Conservation (phyloP, 73 alveolate genomes). For the Paramecium pentaurelia region DNA sequence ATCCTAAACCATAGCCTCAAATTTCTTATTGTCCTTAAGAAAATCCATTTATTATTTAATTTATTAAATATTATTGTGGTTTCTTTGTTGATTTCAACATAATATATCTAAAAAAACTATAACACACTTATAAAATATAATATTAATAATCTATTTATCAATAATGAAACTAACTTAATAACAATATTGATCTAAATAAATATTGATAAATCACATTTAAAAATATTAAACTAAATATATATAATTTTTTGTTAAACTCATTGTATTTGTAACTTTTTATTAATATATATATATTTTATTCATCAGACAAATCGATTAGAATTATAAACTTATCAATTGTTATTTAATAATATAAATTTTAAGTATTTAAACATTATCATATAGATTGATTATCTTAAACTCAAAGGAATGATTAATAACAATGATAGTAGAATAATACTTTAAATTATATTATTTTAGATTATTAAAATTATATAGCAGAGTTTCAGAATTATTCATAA, state of each 20-base stretch:
- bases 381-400: neutral
- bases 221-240: no score
- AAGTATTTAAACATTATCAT: neutral
- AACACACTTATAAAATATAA: neutral
- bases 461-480: neutral
- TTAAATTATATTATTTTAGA: neutral
- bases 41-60: neutral
- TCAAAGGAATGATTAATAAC: neutral
- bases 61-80: neutral
- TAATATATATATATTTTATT: no score
- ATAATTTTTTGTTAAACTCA: no score
- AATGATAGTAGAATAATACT: neutral
- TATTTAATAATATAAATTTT: neutral
- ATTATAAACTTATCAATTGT: neutral
- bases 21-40: neutral
- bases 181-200: neutral
- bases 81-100: neutral
- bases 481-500: neutral
- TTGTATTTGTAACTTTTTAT: no score
- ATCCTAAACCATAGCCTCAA: neutral
- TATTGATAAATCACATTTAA: neutral
- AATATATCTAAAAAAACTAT: neutral
- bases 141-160: neutral
- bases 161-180: neutral
- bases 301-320: no score